Evolutionary conservation across 306 rosid genomes (phyloP).

Genomic region (Malus sylvestris): DNA sequence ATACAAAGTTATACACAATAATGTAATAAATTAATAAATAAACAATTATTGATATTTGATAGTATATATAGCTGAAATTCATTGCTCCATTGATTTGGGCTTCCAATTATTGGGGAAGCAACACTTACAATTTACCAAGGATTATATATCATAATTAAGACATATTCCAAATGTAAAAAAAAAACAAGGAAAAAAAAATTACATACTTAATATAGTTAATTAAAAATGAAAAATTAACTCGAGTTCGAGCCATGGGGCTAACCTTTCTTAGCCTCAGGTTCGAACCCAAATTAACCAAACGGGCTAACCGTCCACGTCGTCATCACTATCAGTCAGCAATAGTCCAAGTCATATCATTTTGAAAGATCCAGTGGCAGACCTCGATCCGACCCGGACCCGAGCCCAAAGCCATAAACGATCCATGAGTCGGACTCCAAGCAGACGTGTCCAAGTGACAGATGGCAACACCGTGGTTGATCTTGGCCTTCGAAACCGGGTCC

Average conservation of each 20-base stretch:
- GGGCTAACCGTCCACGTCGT: not conserved
- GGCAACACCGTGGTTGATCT: constrained; percentile 76
- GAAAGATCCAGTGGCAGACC: constrained; percentile 95
- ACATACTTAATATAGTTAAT: constrained; percentile 22
- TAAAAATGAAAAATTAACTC: constrained; percentile 15
- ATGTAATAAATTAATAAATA: not conserved
- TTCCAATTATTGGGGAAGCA: constrained; percentile 28
- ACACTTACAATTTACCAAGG: constrained; percentile 10
- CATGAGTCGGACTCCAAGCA: constrained; percentile 80
- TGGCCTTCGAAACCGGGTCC: constrained; percentile 50
- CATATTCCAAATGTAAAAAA: constrained; percentile 6
- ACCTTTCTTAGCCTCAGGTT: constrained; percentile 41
- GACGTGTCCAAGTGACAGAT: constrained; percentile 90
- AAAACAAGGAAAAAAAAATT: not conserved
- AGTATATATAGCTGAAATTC: not conserved
- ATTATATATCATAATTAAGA: constrained; percentile 13
- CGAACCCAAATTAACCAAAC: constrained; percentile 12
- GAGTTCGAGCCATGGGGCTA: constrained; percentile 24
- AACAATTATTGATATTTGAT: not conserved
- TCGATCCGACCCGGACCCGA: constrained; percentile 85
- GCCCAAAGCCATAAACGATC: constrained; percentile 73
- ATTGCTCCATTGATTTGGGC: constrained; percentile 14
- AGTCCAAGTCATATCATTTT: constrained; percentile 90
- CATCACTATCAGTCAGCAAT: constrained; percentile 44
- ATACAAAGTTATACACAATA: not conserved